Evolutionary conservation across 768 basidiomycete genomes (phyloP).

Genomic region (Kwoniella botswanensis): DNA sequence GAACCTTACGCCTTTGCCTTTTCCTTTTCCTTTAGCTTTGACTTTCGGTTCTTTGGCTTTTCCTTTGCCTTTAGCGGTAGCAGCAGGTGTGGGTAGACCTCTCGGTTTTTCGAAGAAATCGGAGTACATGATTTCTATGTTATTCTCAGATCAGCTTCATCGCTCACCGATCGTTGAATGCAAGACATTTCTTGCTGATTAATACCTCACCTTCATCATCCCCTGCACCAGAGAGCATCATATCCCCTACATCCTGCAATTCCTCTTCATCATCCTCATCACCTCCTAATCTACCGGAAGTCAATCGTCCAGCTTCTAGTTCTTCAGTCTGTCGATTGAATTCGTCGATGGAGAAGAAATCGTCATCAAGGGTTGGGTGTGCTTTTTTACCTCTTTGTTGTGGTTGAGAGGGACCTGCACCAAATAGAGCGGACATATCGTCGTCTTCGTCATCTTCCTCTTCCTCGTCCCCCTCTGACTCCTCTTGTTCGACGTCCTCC

Average conservation of each 20-base stretch:
- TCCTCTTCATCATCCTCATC: conserved; percentile 55
- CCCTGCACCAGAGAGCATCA: conserved; percentile 46
- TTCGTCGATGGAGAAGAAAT: conserved; percentile 81
- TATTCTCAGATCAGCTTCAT: not conserved
- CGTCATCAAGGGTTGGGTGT: conserved; percentile 76
- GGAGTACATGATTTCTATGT: conserved; percentile 54
- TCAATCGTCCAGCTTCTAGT: conserved; percentile 70
- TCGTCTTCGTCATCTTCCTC: conserved; percentile 49
- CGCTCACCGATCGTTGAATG: not conserved
- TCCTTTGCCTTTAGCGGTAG: conserved; percentile 23
- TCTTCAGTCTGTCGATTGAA: conserved; percentile 88
- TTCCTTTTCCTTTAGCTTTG: conserved; percentile 1
- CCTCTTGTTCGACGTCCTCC: conserved; percentile 32
- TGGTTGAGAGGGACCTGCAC: conserved; percentile 38
- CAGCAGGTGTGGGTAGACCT: conserved; percentile 13
- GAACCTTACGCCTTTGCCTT: conserved; percentile 33
- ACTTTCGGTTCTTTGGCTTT: conserved; percentile 25
- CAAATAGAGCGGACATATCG: conserved; percentile 50
- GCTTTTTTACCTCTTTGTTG: conserved; percentile 28
- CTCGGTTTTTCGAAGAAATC: conserved; percentile 59
- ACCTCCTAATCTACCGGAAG: conserved; percentile 66
- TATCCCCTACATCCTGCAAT: conserved; percentile 38
- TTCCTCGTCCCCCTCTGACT: conserved; percentile 45
- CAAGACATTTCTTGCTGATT: no score
- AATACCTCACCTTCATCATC: conserved; percentile 41